Percentiles rank a stretch among this genome's conserved stretches.
phyloP scores from a whole-genome alignment of 106 monocot species.

The Dendrobium huoshanense region DNA sequence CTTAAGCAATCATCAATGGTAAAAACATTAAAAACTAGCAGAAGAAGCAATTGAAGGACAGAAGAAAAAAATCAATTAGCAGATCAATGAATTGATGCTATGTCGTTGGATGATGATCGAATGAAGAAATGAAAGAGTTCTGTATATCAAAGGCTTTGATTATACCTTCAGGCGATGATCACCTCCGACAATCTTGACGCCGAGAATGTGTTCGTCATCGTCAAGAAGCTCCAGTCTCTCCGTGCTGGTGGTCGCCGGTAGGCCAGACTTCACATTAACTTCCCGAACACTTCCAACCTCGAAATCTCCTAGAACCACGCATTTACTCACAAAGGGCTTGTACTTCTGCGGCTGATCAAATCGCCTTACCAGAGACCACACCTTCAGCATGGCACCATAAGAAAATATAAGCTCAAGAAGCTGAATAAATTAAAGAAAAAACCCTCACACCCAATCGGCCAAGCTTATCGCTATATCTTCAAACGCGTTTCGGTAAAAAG shows the following conservation, averaged over 20 bases:
- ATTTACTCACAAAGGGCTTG: slow-evolving; percentile 50
- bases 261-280: slow-evolving; percentile 40
- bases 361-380: slow-evolving; percentile 49
- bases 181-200: slow-evolving; percentile 29
- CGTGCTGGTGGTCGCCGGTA: slow-evolving; percentile 49
- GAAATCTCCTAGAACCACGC: slow-evolving; percentile 28
- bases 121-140: no score
- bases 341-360: slow-evolving; percentile 53
- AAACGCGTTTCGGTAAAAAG: not conserved
- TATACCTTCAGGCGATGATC: slow-evolving; percentile 32
- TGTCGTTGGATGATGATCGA: no score
- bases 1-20: no score
- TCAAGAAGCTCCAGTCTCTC: slow-evolving; percentile 46
- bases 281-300: slow-evolving; percentile 44
- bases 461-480: not conserved
- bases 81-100: no score
- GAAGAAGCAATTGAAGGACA: no score
- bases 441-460: not conserved
- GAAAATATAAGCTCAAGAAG: not conserved
- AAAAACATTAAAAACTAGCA: no score
- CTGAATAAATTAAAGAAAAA: not conserved
- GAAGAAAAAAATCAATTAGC: no score
- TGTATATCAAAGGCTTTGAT: not conserved
- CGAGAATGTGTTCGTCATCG: slow-evolving; percentile 38
- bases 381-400: slow-evolving; percentile 16